Conservation (phyloP, 257 asterid genomes). For the Solanum commersonii region DNA sequence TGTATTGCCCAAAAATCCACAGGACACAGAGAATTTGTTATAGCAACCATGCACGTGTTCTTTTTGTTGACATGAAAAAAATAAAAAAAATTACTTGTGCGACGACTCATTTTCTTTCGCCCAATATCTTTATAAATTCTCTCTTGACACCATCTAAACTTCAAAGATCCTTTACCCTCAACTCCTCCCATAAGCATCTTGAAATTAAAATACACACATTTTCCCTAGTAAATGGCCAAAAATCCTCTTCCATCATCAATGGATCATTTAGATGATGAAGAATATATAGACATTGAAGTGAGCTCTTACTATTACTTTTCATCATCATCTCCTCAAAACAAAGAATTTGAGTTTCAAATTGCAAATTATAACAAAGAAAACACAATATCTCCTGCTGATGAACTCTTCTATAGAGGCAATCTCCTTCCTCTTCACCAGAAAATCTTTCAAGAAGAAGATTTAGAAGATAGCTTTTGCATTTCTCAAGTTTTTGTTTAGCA, state of each 20-base stretch:
- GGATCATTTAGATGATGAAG: slow-evolving; percentile 27
- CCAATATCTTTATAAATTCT: not conserved
- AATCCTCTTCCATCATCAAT: not conserved
- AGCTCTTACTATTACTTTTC: slow-evolving; percentile 6
- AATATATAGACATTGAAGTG: slow-evolving; percentile 30
- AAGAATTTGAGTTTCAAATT: too few relatives aligned
- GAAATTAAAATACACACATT: not conserved
- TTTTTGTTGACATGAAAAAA: too few relatives aligned
- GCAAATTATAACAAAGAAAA: slow-evolving; percentile 9
- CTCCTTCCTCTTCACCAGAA: slow-evolving; percentile 64
- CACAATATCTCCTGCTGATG: slow-evolving; percentile 11
- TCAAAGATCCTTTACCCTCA: not conserved
- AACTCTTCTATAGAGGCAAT: slow-evolving; percentile 20
- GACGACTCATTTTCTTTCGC: not conserved
- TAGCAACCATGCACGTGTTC: too few relatives aligned
- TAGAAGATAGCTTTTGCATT: not conserved
- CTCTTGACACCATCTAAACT: slow-evolving; percentile 7
- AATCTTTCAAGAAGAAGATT: slow-evolving; percentile 6
- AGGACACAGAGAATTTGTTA: too few relatives aligned
- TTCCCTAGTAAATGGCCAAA: slow-evolving; percentile 16
- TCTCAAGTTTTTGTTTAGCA: slow-evolving; percentile 2
- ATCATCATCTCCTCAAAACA: not conserved
- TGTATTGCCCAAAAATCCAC: too few relatives aligned
- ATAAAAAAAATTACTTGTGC: too few relatives aligned
- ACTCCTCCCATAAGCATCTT: not conserved